Evolutionary conservation across 2,329 filamentous ascomycete species (phyloP).

Genomic region (Podosphaera leucotricha): DNA sequence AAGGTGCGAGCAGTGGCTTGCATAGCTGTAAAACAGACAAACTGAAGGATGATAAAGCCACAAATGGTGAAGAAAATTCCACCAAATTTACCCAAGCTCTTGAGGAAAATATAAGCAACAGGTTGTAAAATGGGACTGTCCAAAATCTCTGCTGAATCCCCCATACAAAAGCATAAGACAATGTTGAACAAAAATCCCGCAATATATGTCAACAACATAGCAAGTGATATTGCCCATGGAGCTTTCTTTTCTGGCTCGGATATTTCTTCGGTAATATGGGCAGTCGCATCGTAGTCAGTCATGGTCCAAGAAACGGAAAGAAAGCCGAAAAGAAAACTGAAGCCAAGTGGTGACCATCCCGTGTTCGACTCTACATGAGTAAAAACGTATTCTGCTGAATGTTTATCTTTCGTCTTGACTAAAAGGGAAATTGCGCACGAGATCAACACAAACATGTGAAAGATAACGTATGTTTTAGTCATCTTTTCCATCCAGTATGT

Average conservation of each 20-base stretch:
- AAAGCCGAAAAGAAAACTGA: slow-evolving; percentile 35
- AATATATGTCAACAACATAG: slow-evolving; percentile 30
- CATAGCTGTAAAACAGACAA: slow-evolving; percentile 32
- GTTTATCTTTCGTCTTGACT: slow-evolving; percentile 25
- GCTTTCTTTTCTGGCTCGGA: slow-evolving; percentile 25
- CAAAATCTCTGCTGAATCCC: slow-evolving; percentile 24
- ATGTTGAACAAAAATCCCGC: slow-evolving; percentile 33
- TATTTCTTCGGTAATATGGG: slow-evolving; percentile 28
- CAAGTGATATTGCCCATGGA: slow-evolving; percentile 30
- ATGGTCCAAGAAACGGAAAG: slow-evolving; percentile 35
- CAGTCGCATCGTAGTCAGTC: slow-evolving; percentile 28
- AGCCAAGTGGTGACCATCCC: slow-evolving; percentile 30
- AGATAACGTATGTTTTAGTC: slow-evolving; percentile 31
- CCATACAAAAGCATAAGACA: slow-evolving; percentile 32
- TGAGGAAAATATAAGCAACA: slow-evolving; percentile 33
- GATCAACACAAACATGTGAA: slow-evolving; percentile 29
- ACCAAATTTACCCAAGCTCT: slow-evolving; percentile 27
- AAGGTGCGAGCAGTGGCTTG: slow-evolving; percentile 24
- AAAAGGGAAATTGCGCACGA: slow-evolving; percentile 27
- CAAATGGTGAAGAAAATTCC: slow-evolving; percentile 31
- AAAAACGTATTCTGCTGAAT: slow-evolving; percentile 28
- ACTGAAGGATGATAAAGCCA: slow-evolving; percentile 33
- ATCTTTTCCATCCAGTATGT: slow-evolving; percentile 35
- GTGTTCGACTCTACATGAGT: slow-evolving; percentile 26
- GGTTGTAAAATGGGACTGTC: slow-evolving; percentile 26